phyloP scores from a whole-genome alignment of 306 rosid genomes.

The Carpinus fangiana region DNA sequence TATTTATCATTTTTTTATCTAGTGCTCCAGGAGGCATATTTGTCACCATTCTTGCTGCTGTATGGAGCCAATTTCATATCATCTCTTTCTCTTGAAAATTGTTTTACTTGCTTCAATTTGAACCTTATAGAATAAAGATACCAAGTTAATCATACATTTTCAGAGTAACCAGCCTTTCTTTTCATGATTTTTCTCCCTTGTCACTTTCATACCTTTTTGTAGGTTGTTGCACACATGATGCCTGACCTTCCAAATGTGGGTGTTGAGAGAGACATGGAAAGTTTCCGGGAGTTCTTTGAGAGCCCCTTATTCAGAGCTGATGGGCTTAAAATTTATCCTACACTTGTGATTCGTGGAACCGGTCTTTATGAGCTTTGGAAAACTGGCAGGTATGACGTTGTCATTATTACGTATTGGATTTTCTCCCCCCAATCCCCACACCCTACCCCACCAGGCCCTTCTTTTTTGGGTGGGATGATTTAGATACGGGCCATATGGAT shows the following conservation, averaged over 20 bases:
- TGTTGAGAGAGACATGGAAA: conserved; percentile 97
- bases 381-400: conserved; percentile 75
- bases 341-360: conserved; percentile 97
- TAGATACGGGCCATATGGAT: not conserved
- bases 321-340: conserved; percentile 97
- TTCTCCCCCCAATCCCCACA: not conserved
- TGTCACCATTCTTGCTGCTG: not conserved
- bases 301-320: conserved; percentile 91
- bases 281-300: conserved; percentile 92
- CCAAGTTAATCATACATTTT: conserved; percentile 19
- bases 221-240: conserved; percentile 99
- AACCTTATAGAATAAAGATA: not conserved
- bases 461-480: not conserved
- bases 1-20: not conserved
- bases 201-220: conserved; percentile 24
- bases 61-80: not conserved
- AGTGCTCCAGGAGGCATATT: not conserved
- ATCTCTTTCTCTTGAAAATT: not conserved
- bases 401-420: conserved; percentile 12
- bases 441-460: not conserved
- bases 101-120: not conserved
- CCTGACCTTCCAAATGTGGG: conserved; percentile 99
- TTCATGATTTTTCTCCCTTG: conserved; percentile 4
- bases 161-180: conserved; percentile 5
- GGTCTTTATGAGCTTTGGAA: conserved; percentile 99